phyloP scores from a whole-genome alignment of 352 stramenopile genomes.

The Globisporangium paddicum region DNA sequence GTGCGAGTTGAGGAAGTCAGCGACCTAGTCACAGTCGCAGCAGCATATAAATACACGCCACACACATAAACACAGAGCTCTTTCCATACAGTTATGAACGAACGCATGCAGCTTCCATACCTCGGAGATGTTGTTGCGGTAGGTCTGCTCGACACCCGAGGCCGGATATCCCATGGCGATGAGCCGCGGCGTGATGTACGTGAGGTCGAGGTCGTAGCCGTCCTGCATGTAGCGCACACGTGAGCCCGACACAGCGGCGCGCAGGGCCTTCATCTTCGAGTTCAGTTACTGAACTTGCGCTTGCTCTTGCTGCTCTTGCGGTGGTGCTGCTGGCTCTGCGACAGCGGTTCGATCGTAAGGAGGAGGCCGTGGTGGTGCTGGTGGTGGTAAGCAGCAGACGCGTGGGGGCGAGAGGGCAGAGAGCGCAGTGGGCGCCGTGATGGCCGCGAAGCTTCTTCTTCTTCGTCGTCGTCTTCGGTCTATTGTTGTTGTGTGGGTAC shows the following conservation, averaged over 20 bases:
- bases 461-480: neutral
- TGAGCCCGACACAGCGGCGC: conserved; percentile 71
- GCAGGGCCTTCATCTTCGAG: conserved; percentile 67
- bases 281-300: neutral
- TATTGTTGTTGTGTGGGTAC: neutral
- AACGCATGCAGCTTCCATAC: conserved; percentile 10
- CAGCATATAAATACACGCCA: neutral
- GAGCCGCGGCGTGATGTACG: conserved; percentile 77
- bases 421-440: neutral
- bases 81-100: neutral
- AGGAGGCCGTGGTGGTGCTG: neutral
- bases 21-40: conserved; percentile 27
- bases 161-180: conserved; percentile 84
- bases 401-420: neutral
- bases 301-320: neutral
- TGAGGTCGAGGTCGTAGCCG: conserved; percentile 81
- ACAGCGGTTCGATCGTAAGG: neutral
- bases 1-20: conserved; percentile 59
- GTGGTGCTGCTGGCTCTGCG: neutral
- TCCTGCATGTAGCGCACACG: conserved; percentile 82
- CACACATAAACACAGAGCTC: neutral
- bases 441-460: neutral
- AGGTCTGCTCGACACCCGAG: conserved; percentile 79
- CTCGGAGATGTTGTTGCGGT: conserved; percentile 82
- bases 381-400: neutral